These are phyloP conservation scores for Suhomyces emberorum DNA, from an alignment of 805 yeast species.

Conservation along the genomic window DNA sequence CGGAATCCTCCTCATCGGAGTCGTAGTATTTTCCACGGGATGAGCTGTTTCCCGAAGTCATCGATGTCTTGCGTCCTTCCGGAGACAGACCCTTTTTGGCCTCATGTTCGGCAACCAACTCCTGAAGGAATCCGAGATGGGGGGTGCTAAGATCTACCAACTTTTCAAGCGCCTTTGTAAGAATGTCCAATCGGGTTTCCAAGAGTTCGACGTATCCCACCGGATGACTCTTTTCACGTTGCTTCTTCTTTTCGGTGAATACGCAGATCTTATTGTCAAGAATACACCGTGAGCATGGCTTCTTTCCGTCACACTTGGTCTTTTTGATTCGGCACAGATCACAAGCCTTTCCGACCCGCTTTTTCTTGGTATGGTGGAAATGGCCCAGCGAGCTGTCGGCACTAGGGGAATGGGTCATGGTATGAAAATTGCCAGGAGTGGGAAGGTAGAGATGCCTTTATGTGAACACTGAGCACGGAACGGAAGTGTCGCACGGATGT, in stretches of 20 bases:
- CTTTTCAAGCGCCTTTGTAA: slow-evolving; percentile 49
- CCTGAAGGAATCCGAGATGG: slow-evolving; percentile 26
- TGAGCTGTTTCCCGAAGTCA: not conserved
- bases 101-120: slow-evolving; percentile 13
- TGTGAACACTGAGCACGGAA: too few species aligned
- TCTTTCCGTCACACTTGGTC: slow-evolving; percentile 61
- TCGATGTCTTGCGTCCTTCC: too few species aligned
- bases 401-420: too few species aligned
- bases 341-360: slow-evolving; percentile 63
- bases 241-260: slow-evolving; percentile 53
- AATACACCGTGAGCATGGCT: slow-evolving; percentile 56
- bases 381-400: too few species aligned
- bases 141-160: slow-evolving; percentile 20
- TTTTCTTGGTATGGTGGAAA: slow-evolving; percentile 31
- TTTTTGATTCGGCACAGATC: slow-evolving; percentile 61
- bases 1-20: slow-evolving; percentile 6
- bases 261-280: slow-evolving; percentile 58
- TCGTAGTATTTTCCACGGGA: not conserved
- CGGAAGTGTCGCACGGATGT: too few species aligned
- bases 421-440: too few species aligned
- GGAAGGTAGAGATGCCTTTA: too few species aligned
- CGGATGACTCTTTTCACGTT: slow-evolving; percentile 55
- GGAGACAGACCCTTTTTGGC: too few species aligned
- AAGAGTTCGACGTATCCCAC: slow-evolving; percentile 60
- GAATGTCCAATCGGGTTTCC: slow-evolving; percentile 53